A percentile compares a stretch with the other conserved stretches of the same genome.
phyloP scores from a whole-genome alignment of 257 asterid genomes.

The Solanum paucissectum region DNA sequence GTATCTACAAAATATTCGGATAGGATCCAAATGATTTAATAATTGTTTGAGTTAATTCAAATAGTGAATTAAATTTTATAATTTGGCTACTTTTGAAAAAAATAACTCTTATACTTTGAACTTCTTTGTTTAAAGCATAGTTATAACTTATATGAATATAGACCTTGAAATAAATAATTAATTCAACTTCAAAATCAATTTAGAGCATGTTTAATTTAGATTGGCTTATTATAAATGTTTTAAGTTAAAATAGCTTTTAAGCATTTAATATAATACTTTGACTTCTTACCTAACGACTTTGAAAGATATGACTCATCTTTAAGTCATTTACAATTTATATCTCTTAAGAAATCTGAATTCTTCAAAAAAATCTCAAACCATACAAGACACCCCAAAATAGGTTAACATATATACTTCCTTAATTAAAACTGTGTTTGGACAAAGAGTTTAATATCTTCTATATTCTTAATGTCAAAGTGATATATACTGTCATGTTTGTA shows the following conservation, averaged over 20 bases:
- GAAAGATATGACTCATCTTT: not conserved
- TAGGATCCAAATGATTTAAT: not conserved
- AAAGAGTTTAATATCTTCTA: not conserved
- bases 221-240: not conserved
- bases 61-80: no score
- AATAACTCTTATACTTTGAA: not conserved
- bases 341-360: no score
- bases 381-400: no score
- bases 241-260: no score
- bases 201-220: not conserved
- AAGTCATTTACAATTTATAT: no score
- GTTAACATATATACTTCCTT: not conserved
- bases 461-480: not conserved
- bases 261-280: no score
- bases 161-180: no score
- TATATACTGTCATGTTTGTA: not conserved
- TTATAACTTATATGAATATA: not conserved
- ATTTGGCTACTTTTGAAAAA: not conserved
- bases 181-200: not conserved
- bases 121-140: not conserved
- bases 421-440: no score
- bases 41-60: no score
- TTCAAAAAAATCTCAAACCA: no score
- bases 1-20: not conserved
- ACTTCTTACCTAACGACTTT: not conserved